A percentile compares a stretch with the other conserved stretches of the same genome.
Evolutionary conservation across 2,329 filamentous ascomycete species (phyloP).

Genomic region (Beauveria pseudobassiana): DNA sequence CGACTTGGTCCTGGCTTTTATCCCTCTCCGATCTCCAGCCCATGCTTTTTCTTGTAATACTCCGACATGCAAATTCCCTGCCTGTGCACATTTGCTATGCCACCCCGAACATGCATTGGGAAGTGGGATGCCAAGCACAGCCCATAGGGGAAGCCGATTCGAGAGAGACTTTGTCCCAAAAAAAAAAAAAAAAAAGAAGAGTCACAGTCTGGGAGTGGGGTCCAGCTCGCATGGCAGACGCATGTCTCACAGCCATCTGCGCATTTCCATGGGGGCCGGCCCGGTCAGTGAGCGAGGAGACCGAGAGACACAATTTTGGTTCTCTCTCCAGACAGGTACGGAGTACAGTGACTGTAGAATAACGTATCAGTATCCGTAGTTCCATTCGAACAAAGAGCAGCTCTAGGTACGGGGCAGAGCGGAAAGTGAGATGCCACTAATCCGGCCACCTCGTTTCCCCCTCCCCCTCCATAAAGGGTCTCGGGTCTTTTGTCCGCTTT

Average conservation of each 20-base stretch:
- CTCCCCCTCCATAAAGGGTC: neutral
- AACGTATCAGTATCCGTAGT: neutral
- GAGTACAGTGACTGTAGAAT: neutral
- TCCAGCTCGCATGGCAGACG: conserved; percentile 9
- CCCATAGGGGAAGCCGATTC: neutral
- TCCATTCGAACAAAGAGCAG: neutral
- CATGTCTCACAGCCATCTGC: conserved; percentile 8
- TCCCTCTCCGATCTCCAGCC: neutral
- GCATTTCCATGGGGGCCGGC: neutral
- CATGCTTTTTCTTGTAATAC: neutral
- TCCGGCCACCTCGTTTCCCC: neutral
- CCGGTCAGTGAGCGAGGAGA: neutral
- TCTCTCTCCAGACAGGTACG: neutral
- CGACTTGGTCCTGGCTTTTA: neutral
- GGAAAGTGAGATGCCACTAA: neutral
- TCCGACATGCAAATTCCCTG: neutral
- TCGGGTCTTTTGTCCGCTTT: conserved; percentile 1
- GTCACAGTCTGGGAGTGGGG: neutral
- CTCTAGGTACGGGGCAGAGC: too few relatives aligned
- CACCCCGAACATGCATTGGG: neutral
- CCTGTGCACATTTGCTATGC: neutral
- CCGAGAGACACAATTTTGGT: neutral
- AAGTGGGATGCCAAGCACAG: neutral
- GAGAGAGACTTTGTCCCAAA: neutral
- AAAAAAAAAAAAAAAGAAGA: neutral